Evolutionary conservation across 257 asterid species (phyloP).

Genomic region (Solanum piurae): DNA sequence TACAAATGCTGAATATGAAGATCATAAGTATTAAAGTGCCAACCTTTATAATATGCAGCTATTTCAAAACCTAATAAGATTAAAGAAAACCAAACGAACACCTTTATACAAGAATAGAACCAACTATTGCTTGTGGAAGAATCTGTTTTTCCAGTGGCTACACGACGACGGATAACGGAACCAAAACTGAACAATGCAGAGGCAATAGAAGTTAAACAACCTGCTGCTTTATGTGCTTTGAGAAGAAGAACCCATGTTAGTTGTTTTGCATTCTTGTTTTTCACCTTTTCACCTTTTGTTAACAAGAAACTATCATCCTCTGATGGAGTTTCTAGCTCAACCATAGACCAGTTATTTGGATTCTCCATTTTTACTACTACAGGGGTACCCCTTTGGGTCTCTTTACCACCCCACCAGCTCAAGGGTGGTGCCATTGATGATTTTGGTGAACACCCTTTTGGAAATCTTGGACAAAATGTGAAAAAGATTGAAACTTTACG

Average conservation of each 20-base stretch:
- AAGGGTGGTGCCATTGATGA: slow-evolving; percentile 53
- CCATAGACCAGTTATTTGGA: slow-evolving; percentile 96
- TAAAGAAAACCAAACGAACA: slow-evolving; percentile 46
- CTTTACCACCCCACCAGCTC: slow-evolving; percentile 88
- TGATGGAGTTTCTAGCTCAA: slow-evolving; percentile 64
- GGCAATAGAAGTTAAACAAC: slow-evolving; percentile 69
- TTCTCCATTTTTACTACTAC: slow-evolving; percentile 93
- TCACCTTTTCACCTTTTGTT: slow-evolving; percentile 36
- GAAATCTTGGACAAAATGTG: neutral
- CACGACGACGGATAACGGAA: slow-evolving; percentile 66
- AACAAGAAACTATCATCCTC: slow-evolving; percentile 65
- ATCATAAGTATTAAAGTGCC: slow-evolving; percentile 66
- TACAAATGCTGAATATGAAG: slow-evolving; percentile 42
- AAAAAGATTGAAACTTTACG: neutral
- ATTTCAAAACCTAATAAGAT: slow-evolving; percentile 53
- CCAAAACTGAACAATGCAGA: slow-evolving; percentile 67
- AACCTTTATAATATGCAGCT: slow-evolving; percentile 74
- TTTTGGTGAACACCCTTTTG: neutral
- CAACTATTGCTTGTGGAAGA: slow-evolving; percentile 38
- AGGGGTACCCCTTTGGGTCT: slow-evolving; percentile 65
- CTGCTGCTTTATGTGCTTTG: slow-evolving; percentile 88
- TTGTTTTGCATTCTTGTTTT: slow-evolving; percentile 93
- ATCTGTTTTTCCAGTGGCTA: slow-evolving; percentile 69
- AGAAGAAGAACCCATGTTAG: slow-evolving; percentile 88
- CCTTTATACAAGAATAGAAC: slow-evolving; percentile 52